Base-by-base conservation (phyloP, 2,329 filamentous ascomycete genomes). In the Alternaria alternata region DNA sequence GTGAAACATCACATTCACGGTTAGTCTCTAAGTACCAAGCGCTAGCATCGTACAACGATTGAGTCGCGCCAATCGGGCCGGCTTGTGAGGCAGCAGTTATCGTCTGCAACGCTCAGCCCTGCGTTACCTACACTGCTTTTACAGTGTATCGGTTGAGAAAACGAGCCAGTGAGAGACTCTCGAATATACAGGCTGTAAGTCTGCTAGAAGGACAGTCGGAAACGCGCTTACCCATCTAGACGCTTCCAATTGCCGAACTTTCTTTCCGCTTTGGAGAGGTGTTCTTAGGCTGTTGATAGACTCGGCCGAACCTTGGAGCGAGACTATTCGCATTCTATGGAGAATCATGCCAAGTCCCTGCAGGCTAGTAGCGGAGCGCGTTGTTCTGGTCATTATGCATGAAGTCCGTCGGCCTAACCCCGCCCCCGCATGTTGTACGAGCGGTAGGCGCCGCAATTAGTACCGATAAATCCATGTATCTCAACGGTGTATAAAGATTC, bases 1-100 rank as follows among this genome's bases (percentile, higher is more conserved):
- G 24, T 2, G 0, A 7, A 26, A 26, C 0, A 26, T 26, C 24
- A 26, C 0, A 7, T 26, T 0, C 24, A 3, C 5, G 0, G 3
- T 16, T 5, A 14, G 32, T 32, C 0, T 16, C 32, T 0, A 0
- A 7, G 32, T 1, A 16, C 0, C 6, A 36, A 36, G 12, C 12
- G 32, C 12, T 36, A 36, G 32, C 0, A 14, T 36, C 32, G 32
- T 7, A 16, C 32, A 36, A 36, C 5, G 12, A 36, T 16, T 2
- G 12, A 0, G 32, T 4, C 2, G 5, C 32, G 32, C 32, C 3
- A 36, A 14, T 16, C 14, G 12, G 14, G 5, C 32, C 32, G 32
- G 12, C 32, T 36, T 36, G 14, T 7, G 5, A 12, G 5, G 32
- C 32, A 16, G 32, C 32, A 3, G 0, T 36, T 0, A 0, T 7